Evolutionary conservation across 2,329 filamentous ascomycete genomes (phyloP), one percentile per base, ranked within the genome.

Genomic region (Sphaerostilbella broomeana): DNA sequence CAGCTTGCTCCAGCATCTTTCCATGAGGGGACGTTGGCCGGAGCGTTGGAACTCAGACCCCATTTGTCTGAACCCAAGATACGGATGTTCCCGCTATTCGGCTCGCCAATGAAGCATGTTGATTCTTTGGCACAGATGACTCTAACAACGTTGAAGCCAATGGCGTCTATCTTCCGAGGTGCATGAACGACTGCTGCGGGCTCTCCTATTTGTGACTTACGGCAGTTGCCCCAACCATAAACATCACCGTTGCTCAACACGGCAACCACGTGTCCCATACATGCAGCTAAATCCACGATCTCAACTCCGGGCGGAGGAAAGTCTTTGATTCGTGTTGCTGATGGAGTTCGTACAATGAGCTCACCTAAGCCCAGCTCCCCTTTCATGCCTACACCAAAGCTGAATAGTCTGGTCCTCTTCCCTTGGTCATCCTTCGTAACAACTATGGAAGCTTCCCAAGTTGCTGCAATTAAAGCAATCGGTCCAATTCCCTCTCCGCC

Each of bases 211-310:
- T 98, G 90, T 0, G 86, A 86, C 56, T 95, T 92, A 17, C 87
- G 75, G 11, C 84, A 82, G 51, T 79, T 86, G 0, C 92, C 92
- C 90, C 90, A 97, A 3, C 87, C 89, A 57, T 84, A 94, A 2
- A 81, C 80, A 12, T 84, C 72, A 1, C 89, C 90, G 55, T 84
- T 82, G 29, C 73, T 74, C 4, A 94, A 62, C 1, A 95, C 74
- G 2, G 68, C 77, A 12, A 94, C 75, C 0, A 79, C 78, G 56
- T 98, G 92, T 16, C 78, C 79, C 69, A 94, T 84, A 21, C 84
- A 79, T 9, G 85, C 83, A 2, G 81, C 68, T 18, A 95, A 56
- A 42, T 82, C 74, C 1, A 75, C 61, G 4, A 94, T 59, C n/a
- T 67, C 61, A 0, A 72, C 71, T 0, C 64, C 75, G 1, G 48